A percentile compares a stretch with the other conserved stretches of the same genome.
Conservation (phyloP, 148 eudicot species). For the Diospyros kaki region DNA sequence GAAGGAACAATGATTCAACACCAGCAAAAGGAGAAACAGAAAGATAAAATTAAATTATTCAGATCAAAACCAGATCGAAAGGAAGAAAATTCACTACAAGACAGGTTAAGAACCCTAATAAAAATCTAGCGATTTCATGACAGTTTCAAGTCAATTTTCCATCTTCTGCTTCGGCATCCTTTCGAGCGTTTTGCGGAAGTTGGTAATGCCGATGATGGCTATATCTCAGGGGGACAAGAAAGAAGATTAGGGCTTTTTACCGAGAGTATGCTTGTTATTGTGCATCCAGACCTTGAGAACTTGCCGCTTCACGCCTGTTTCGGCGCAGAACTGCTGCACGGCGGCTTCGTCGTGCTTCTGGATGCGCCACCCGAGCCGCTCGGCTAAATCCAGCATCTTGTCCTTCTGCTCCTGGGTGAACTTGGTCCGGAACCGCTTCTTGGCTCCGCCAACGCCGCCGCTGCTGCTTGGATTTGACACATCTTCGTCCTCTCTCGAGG, state of each 20-base stretch:
- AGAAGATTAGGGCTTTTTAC: slow-evolving; percentile 45
- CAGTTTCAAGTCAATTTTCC: neutral
- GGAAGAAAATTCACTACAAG: neutral
- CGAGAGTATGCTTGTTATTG: slow-evolving; percentile 58
- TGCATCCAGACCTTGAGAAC: slow-evolving; percentile 67
- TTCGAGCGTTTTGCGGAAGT: too few species aligned
- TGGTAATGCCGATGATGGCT: neutral
- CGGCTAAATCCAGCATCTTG: slow-evolving; percentile 51
- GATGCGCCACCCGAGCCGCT: slow-evolving; percentile 48
- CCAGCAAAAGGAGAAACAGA: too few species aligned
- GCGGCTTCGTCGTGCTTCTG: slow-evolving; percentile 49
- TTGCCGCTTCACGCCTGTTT: slow-evolving; percentile 36
- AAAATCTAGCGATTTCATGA: neutral
- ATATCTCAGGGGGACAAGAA: too few species aligned
- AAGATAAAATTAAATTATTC: too few species aligned
- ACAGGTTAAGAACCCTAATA: neutral
- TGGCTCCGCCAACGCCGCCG: slow-evolving; percentile 29
- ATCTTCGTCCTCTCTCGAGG: slow-evolving; percentile 45
- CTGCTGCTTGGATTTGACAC: slow-evolving; percentile 51
- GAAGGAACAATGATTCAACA: too few species aligned
- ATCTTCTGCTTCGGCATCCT: neutral
- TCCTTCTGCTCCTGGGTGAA: slow-evolving; percentile 50
- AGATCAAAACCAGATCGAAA: neutral
- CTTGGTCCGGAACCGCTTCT: slow-evolving; percentile 39
- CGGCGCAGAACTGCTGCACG: slow-evolving; percentile 45